Evolutionary conservation across 352 stramenopile species (phyloP), one percentile per base, ranked within the genome.

Genomic region (Phytophthora melonis): DNA sequence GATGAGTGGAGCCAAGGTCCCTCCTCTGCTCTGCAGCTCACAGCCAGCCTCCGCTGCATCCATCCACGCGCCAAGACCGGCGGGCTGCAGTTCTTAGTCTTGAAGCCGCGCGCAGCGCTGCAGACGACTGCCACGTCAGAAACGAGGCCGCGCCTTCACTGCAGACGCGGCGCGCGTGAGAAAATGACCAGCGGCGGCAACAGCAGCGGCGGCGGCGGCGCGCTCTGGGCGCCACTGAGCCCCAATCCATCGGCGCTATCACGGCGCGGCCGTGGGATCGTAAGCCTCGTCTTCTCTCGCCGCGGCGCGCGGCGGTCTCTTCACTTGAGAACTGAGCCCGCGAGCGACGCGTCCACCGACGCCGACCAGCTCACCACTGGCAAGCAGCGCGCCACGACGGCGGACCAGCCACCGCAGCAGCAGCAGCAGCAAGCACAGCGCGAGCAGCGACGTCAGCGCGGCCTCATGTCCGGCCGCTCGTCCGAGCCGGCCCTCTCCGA

Each of bases 291-390:
- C 66, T 78, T 67, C 65, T 70, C 57, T 64, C 34, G 61, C 60
- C 58, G 58, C 60, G 49, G 43, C 58, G 39, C 60, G 63, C 49
- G 52, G 61, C 58, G 72, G 72, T 74, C 72, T 79, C 72, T 71
- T 79, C 72, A 76, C 72, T 79, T 77, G 72, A 79, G 72, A 79
- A 79, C 72, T 56, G 67, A 76, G 62, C 63, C 65, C 58, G 27
- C 61, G 58, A 21, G 27, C 59, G 45, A 63, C 69, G 62, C 63
- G 63, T 66, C 62, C 66, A 41, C 19, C 3, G 43, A 52, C n/a
- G 21, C 50, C 19, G 45, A 49, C 14, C 41, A 49, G 41, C 41
- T 49, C 16, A 41, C 14, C 41, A 49, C 13, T 49, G 41, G 41
- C 41, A 19, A 19, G 32, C 57, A 18, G 47, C 34, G 19, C 32